Base-by-base conservation (phyloP, 495 filamentous ascomycete genomes). In the Evernia prunastri region DNA sequence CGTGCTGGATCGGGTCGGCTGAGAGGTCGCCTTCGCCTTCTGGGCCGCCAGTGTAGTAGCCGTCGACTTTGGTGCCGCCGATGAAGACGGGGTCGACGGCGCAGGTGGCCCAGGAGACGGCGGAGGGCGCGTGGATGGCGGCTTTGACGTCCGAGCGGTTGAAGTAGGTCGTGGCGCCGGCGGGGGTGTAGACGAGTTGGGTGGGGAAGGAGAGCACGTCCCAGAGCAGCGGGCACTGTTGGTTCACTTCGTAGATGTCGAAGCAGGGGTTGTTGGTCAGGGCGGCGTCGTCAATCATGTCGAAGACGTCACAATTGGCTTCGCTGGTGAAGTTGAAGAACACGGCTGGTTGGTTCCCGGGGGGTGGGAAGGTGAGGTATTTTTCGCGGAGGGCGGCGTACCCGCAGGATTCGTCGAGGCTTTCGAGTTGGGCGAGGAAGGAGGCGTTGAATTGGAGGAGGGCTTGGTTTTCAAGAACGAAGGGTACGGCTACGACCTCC, bases 221-320 rank as follows among this genome's bases (percentile, higher is more conserved):
- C 77, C 78, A 77, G 15, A 72, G 73, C 18, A 72, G 64, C 2
- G 77, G 79, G 66, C 75, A 79, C 63, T 76, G 79, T 37, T 74
- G 72, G 66, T 72, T 79, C 64, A 84, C 74, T 59, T 81, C 75
- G 71, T 86, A 86, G 27, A 85, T 70, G 64, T 86, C 79, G 72
- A 83, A 87, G 73, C 85, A 87, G 0, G 85, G 84, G 70, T 87
- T 86, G 39, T 74, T 67, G 3, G 70, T 69, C 33, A 79, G 66
- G 25, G 76, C 78, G 59, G 79, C 83, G 10, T 75, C 63, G 64
- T 77, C 73, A 37, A 80, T 76, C 49, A 79, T 65, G 65, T 76
- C 77, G 64, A 79, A 84, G 49, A 86, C 67, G 58, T 81, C 79
- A 64, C 85, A 87, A 64, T 69, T 72, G 54, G 85, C 67, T 63